Evolutionary conservation across 192 early-diverging fungal species (phyloP), one percentile per base, ranked within the genome.

Genomic region (Mortierella claussenii): DNA sequence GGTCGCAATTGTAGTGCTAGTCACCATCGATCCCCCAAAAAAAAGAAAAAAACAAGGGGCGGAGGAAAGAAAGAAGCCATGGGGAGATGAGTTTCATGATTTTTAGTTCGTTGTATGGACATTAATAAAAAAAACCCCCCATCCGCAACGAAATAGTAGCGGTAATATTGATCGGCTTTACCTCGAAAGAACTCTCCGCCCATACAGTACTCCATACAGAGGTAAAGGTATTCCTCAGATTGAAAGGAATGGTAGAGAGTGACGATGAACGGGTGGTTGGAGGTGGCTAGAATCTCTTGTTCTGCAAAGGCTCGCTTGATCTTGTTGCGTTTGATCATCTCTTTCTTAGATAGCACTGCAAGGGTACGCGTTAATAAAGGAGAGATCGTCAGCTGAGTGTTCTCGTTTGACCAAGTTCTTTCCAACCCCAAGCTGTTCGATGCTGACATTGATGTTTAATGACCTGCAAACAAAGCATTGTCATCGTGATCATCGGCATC

Each of bases 311-410:
- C 97, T 26, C 97, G 89, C 69, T 98, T 97, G 75, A 99, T 93
- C 83, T 99, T 99, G 83, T 98, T 96, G 37, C 97, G 89, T 62
- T 94, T 96, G 58, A 99, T 91, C 97, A 99, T 99, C 79, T 98
- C 98, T 51, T 87, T 82, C 83, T 99, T 99, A 26, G 92, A 93
- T 55, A 85, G 54, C 28, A 88, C 87, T 88, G 24, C n/a, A n/a
- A n/a, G n/a, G n/a, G n/a, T n/a, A n/a, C n/a, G n/a, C n/a, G n/a
- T n/a, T n/a, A n/a, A n/a, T n/a, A n/a, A n/a, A n/a, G n/a, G n/a
- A n/a, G n/a, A n/a, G n/a, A n/a, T n/a, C n/a, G n/a, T n/a, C n/a
- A n/a, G n/a, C n/a, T n/a, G n/a, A n/a, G n/a, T n/a, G n/a, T n/a
- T n/a, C n/a, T n/a, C n/a, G n/a, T n/a, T n/a, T n/a, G n/a, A n/a